Evolutionary conservation across 441 rosid species (phyloP).

Genomic region (Populus hybrid): DNA sequence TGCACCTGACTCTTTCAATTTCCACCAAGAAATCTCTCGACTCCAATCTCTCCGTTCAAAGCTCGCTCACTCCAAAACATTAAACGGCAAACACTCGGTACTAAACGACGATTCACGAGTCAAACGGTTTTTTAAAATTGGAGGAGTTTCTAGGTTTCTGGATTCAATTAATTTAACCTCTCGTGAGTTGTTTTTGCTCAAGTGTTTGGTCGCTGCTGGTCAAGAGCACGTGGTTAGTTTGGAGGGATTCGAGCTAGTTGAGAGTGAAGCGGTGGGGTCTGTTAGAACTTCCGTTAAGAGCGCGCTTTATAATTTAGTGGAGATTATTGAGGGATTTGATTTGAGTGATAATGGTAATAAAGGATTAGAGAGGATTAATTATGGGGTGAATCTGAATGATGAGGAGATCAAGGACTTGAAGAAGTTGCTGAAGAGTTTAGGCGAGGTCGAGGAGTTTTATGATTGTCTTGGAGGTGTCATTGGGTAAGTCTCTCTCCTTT

Average conservation of each 20-base stretch:
- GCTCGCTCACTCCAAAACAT: constrained; percentile 35
- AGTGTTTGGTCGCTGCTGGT: constrained; percentile 80
- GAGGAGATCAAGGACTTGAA: constrained; percentile 47
- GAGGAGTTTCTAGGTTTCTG: constrained; percentile 38
- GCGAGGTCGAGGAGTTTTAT: constrained; percentile 67
- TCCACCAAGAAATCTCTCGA: constrained; percentile 65
- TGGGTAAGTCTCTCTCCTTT: constrained; percentile 41
- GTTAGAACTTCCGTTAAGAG: constrained; percentile 50
- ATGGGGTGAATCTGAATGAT: constrained; percentile 31
- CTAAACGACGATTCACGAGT: constrained; percentile 56
- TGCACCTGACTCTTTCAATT: constrained; percentile 54
- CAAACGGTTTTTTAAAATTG: constrained; percentile 34
- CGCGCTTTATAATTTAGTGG: constrained; percentile 63
- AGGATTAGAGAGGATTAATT: constrained; percentile 23
- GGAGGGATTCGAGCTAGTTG: constrained; percentile 31
- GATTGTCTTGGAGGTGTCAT: constrained; percentile 92
- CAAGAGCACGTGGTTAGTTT: constrained; percentile 66
- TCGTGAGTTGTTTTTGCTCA: constrained; percentile 51
- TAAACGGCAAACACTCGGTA: constrained; percentile 35
- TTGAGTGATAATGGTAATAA: constrained; percentile 21
- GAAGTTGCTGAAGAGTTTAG: constrained; percentile 48
- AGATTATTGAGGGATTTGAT: constrained; percentile 74
- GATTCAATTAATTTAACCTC: constrained; percentile 37
- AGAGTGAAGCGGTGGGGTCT: constrained; percentile 29
- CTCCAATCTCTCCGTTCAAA: constrained; percentile 51